A percentile compares a stretch with the other conserved stretches of the same genome.
phyloP scores from a whole-genome alignment of 164 flowering plant genomes.

The Brasenia schreberi region DNA sequence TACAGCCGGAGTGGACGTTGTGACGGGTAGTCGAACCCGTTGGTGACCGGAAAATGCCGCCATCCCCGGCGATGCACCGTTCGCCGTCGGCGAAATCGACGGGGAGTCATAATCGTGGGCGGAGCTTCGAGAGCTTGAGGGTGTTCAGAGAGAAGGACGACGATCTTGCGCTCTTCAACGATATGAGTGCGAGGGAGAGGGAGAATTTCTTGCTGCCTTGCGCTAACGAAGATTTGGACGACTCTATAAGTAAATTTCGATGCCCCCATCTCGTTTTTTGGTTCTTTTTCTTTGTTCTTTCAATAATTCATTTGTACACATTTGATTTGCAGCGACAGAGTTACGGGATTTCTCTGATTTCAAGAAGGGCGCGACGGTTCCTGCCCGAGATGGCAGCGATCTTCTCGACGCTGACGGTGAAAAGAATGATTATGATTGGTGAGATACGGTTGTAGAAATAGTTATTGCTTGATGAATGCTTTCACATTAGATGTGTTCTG shows the following conservation, averaged over 20 bases:
- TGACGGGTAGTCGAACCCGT: background rate
- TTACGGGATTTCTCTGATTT: slow-evolving; percentile 62
- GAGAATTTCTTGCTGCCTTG: slow-evolving; percentile 70
- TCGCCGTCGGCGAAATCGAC: slow-evolving; percentile 47
- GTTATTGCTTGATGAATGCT: no score
- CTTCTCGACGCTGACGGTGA: slow-evolving; percentile 70
- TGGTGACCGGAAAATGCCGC: slow-evolving; percentile 43
- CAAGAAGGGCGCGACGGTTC: slow-evolving; percentile 65
- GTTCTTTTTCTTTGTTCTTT: background rate
- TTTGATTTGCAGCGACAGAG: slow-evolving; percentile 41
- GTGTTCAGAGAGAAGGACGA: slow-evolving; percentile 61
- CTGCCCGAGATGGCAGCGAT: slow-evolving; percentile 66
- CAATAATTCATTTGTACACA: background rate
- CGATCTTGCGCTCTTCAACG: slow-evolving; percentile 81
- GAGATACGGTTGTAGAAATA: slow-evolving; percentile 7
- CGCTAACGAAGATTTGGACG: slow-evolving; percentile 58
- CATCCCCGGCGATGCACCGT: slow-evolving; percentile 62
- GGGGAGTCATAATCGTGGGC: slow-evolving; percentile 60
- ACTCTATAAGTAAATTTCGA: slow-evolving; percentile 50
- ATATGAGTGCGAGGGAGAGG: slow-evolving; percentile 61
- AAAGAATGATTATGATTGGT: slow-evolving; percentile 97
- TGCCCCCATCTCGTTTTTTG: slow-evolving; percentile 2
- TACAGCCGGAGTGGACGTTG: background rate
- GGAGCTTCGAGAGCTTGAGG: slow-evolving; percentile 55
- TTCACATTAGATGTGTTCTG: no score